A percentile compares a stretch with the other conserved stretches of the same genome.
These are phyloP conservation scores for Trichoderma asperelloides DNA, from an alignment of 495 filamentous ascomycete genomes.

Conservation along the genomic window DNA sequence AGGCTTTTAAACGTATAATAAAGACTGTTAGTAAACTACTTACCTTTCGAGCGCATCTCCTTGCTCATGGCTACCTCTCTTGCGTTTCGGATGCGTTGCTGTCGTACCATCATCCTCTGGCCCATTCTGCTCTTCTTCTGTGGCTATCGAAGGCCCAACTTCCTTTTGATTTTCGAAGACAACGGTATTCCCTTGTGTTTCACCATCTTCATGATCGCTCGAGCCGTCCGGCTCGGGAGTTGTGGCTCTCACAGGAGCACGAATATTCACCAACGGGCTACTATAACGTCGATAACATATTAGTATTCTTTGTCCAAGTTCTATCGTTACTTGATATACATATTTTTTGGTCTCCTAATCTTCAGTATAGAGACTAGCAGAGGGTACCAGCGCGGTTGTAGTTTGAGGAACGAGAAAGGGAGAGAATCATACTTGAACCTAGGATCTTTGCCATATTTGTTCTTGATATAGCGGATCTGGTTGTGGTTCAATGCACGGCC, in stretches of 20 bases:
- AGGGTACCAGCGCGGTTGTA: background rate
- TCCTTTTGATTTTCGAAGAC: background rate
- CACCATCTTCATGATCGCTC: background rate
- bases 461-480: conserved; percentile 12
- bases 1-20: background rate
- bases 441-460: conserved; percentile 11
- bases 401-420: background rate
- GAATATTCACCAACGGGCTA: conserved; percentile 1
- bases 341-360: background rate
- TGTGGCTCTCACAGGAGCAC: background rate
- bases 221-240: background rate
- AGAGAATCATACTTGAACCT: conserved; percentile 9
- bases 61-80: background rate
- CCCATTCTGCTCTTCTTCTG: background rate
- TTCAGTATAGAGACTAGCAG: background rate
- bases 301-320: background rate
- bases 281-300: background rate
- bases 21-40: background rate
- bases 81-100: background rate
- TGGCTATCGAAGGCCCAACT: background rate
- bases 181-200: background rate
- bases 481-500: background rate
- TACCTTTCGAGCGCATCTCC: background rate
- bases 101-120: background rate
- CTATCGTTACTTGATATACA: background rate